phyloP scores from a whole-genome alignment of 2,329 filamentous ascomycete species.

The Beauveria asiatica region DNA sequence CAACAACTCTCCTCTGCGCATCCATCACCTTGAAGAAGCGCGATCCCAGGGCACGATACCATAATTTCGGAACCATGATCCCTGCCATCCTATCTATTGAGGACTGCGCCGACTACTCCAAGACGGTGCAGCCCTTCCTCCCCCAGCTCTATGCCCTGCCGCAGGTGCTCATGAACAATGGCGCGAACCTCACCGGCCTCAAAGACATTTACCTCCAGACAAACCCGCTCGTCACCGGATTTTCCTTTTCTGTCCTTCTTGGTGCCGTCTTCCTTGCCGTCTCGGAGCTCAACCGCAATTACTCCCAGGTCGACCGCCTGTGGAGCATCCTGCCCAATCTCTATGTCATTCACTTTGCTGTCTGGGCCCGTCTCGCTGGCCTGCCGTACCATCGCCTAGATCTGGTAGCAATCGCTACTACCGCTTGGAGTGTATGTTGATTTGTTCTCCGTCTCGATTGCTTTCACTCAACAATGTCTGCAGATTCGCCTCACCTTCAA shows the following conservation, averaged over 20 bases:
- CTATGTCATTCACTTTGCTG: constrained; percentile 74
- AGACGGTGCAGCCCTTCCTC: constrained; percentile 67
- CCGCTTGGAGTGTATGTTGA: constrained; percentile 67
- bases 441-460: too few relatives aligned
- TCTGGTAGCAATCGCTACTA: constrained; percentile 59
- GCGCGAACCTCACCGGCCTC: constrained; percentile 53
- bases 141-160: constrained; percentile 64
- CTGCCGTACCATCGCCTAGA: constrained; percentile 64
- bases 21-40: not conserved
- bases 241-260: constrained; percentile 65
- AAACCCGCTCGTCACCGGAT: constrained; percentile 72
- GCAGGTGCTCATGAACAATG: constrained; percentile 49
- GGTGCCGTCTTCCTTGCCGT: constrained; percentile 62
- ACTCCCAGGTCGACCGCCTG: constrained; percentile 88
- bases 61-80: constrained; percentile 44
- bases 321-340: constrained; percentile 87
- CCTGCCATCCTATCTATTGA: constrained; percentile 60
- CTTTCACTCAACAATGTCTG: not conserved
- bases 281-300: constrained; percentile 85
- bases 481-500: constrained; percentile 83
- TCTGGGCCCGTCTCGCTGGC: constrained; percentile 73
- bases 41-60: not conserved
- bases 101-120: constrained; percentile 69
- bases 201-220: constrained; percentile 69
- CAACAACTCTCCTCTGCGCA: not conserved